Conservation (phyloP, 805 yeast genomes). For the Ogataea ganodermae region DNA sequence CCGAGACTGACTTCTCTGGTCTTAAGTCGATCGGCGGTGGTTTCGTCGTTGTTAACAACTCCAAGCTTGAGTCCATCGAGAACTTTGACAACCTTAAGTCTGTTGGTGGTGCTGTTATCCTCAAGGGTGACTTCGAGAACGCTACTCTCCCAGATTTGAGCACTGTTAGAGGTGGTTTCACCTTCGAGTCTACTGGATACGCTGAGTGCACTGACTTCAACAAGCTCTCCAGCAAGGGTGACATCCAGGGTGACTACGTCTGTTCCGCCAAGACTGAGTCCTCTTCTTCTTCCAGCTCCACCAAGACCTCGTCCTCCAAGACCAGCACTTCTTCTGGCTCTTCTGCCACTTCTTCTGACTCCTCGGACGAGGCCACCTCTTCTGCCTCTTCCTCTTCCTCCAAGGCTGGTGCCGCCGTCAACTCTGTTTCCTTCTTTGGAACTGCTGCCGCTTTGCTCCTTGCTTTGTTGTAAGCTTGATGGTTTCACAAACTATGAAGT, state of each 20-base stretch:
- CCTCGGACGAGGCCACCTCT: conserved; percentile 38
- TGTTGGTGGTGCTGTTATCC: conserved; percentile 85
- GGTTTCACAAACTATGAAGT: neutral
- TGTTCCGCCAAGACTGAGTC: conserved; percentile 59
- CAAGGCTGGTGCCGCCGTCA: conserved; percentile 30
- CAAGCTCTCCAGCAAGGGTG: conserved; percentile 71
- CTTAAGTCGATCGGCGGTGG: conserved; percentile 89
- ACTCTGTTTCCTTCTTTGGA: conserved; percentile 47
- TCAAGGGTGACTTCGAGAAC: conserved; percentile 77
- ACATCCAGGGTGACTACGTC: conserved; percentile 92
- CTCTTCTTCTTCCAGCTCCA: conserved; percentile 40
- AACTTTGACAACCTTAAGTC: conserved; percentile 75
- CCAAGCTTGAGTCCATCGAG: conserved; percentile 59
- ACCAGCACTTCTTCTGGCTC: conserved; percentile 26
- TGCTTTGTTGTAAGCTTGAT: conserved; percentile 47
- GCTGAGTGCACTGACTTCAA: conserved; percentile 82
- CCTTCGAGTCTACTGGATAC: conserved; percentile 71
- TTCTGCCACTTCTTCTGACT: conserved; percentile 29
- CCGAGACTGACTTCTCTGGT: conserved; percentile 64
- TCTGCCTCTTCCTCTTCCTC: conserved; percentile 30
- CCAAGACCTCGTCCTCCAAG: conserved; percentile 26
- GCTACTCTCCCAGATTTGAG: conserved; percentile 74
- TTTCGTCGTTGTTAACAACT: conserved; percentile 84
- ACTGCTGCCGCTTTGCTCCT: conserved; percentile 51
- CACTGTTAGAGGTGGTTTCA: conserved; percentile 91